Conservation (phyloP, 2,329 filamentous ascomycete species). For the Fusarium miscanthi region DNA sequence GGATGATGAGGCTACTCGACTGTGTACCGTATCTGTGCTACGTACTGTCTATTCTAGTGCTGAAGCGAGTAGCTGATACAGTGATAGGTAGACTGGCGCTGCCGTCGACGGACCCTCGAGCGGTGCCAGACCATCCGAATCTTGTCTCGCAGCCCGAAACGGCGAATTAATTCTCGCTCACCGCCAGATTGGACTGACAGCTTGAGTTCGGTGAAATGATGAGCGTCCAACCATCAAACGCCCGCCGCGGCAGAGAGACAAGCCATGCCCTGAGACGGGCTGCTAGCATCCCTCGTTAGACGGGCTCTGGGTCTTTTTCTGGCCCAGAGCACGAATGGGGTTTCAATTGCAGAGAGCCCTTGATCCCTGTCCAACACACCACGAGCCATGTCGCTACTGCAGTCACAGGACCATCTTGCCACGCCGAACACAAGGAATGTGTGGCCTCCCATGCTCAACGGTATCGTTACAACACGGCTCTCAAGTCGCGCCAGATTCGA, state of each 20-base stretch:
- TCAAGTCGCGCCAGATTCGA: conserved; percentile 29
- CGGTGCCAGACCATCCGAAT: conserved; percentile 35
- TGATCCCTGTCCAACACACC: conserved; percentile 47
- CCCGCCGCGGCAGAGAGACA: conserved; percentile 37
- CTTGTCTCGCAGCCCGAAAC: conserved; percentile 17
- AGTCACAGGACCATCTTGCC: conserved; percentile 47
- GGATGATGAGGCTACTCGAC: conserved; percentile 33
- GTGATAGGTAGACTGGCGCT: not conserved
- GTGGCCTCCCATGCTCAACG: conserved; percentile 29
- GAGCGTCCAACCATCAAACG: conserved; percentile 32
- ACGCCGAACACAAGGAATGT: conserved; percentile 42
- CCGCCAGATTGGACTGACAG: conserved; percentile 44
- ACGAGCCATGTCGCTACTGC: conserved; percentile 41
- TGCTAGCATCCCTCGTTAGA: conserved; percentile 31
- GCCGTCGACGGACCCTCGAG: conserved; percentile 37
- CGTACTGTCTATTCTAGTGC: conserved; percentile 12
- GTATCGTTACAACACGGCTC: conserved; percentile 18
- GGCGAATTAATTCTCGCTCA: conserved; percentile 33
- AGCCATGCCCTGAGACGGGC: conserved; percentile 34
- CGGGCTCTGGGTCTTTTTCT: conserved; percentile 1
- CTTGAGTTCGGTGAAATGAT: conserved; percentile 23
- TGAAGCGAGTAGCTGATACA: conserved; percentile 17
- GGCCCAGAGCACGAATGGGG: conserved; percentile 43
- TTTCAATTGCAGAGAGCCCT: conserved; percentile 42
- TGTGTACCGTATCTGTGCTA: conserved; percentile 6